These are phyloP conservation scores for Furcasterigmium sp. DNA, from an alignment of 2,329 filamentous ascomycete species.

Conservation along the genomic window DNA sequence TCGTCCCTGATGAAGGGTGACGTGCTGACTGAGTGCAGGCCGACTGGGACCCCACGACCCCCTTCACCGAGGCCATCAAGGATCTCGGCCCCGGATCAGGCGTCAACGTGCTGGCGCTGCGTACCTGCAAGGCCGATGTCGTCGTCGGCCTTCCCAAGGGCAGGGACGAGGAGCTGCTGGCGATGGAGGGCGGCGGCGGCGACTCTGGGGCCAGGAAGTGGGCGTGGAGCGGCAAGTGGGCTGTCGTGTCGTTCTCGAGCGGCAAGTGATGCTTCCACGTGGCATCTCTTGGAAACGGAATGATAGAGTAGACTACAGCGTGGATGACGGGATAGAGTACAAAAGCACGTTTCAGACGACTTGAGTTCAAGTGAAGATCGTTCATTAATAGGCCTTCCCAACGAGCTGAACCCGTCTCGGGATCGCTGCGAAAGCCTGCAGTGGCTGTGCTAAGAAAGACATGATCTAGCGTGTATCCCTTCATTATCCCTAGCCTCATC, in stretches of 20 bases:
- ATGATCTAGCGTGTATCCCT: too few species aligned
- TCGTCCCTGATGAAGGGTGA: not conserved
- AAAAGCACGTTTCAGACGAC: too few species aligned
- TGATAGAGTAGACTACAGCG: too few species aligned
- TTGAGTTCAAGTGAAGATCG: too few species aligned
- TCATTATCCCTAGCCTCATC: too few species aligned
- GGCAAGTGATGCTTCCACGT: slow-evolving; percentile 8
- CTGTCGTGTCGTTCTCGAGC: slow-evolving; percentile 73
- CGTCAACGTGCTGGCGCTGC: slow-evolving; percentile 76
- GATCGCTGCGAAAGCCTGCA: too few species aligned
- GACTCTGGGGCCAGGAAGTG: slow-evolving; percentile 71
- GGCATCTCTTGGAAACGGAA: too few species aligned
- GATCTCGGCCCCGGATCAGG: slow-evolving; percentile 78
- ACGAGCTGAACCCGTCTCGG: too few species aligned
- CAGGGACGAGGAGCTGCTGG: slow-evolving; percentile 73
- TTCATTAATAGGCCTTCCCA: too few species aligned
- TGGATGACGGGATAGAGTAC: too few species aligned
- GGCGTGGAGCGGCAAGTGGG: slow-evolving; percentile 97
- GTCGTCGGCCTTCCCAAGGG: slow-evolving; percentile 82
- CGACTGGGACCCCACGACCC: slow-evolving; percentile 80
- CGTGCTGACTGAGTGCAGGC: slow-evolving; percentile 40
- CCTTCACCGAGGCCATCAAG: slow-evolving; percentile 79
- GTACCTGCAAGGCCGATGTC: slow-evolving; percentile 95
- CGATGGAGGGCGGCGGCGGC: slow-evolving; percentile 63
- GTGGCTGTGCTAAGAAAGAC: too few species aligned